phyloP scores from a whole-genome alignment of 2,329 filamentous ascomycete genomes.

The Calonectria hongkongensis region DNA sequence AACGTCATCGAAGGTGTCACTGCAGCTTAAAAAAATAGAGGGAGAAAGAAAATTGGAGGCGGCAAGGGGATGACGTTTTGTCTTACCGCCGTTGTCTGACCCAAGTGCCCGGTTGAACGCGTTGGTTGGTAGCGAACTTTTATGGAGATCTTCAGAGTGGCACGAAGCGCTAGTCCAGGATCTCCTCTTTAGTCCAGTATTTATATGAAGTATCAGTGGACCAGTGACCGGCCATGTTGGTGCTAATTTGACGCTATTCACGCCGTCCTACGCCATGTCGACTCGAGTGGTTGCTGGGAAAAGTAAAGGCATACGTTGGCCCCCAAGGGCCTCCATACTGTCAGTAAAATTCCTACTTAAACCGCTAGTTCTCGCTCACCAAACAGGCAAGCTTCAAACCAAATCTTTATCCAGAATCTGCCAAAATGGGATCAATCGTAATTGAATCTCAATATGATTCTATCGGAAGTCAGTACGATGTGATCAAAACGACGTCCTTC shows the following conservation, averaged over 20 bases:
- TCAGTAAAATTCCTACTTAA: not conserved
- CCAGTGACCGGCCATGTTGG: not conserved
- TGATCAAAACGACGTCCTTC: not conserved
- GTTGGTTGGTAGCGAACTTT: no score
- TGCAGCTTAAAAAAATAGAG: no score
- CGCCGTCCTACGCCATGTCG: not conserved
- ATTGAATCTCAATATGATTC: not conserved
- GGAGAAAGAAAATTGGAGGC: no score
- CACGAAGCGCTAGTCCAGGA: not conserved
- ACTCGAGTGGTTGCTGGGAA: no score
- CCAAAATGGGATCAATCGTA: not conserved
- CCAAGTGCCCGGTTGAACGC: no score
- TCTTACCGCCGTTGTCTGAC: no score
- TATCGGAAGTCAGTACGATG: not conserved
- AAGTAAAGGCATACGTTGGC: not conserved
- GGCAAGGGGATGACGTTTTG: no score
- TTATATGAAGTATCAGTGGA: not conserved
- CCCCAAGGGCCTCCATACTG: not conserved
- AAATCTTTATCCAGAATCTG: not conserved
- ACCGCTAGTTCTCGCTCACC: not conserved
- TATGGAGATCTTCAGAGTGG: not conserved
- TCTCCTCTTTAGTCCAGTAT: not conserved
- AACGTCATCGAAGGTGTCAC: no score
- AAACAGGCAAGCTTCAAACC: accelerated
- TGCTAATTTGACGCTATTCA: not conserved